Conservation (phyloP, 345 rosid genomes). For the Reutealis trisperma region DNA sequence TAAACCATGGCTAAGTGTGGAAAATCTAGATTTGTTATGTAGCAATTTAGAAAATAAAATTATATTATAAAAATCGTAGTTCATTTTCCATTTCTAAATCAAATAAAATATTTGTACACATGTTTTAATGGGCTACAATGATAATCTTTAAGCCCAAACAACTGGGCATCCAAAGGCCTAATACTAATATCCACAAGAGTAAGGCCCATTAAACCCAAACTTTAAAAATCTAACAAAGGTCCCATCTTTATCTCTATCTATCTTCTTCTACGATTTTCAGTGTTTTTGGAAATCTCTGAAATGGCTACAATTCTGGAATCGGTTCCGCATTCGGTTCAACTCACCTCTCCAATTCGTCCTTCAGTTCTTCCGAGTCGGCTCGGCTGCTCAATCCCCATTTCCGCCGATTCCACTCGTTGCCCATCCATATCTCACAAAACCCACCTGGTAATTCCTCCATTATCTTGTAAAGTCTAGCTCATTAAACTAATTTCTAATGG, state of each 20-base stretch:
- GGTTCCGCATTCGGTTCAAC: neutral
- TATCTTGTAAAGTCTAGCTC: neutral
- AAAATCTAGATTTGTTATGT: too few relatives aligned
- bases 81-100: too few relatives aligned
- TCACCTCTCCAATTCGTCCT: slow-evolving; percentile 2
- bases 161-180: too few relatives aligned
- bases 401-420: slow-evolving; percentile 10
- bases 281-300: neutral
- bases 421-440: slow-evolving; percentile 6
- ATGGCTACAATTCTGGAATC: slow-evolving; percentile 24
- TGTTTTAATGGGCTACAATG: too few relatives aligned
- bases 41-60: too few relatives aligned
- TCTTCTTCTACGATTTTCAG: neutral
- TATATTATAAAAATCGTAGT: too few relatives aligned
- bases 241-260: neutral
- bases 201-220: too few relatives aligned
- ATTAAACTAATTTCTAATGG: slow-evolving; percentile 10
- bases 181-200: too few relatives aligned
- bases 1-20: too few relatives aligned
- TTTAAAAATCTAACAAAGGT: too few relatives aligned
- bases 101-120: too few relatives aligned
- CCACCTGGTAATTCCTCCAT: slow-evolving; percentile 15
- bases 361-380: neutral
- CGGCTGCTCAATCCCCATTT: slow-evolving; percentile 16
- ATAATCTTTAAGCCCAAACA: too few relatives aligned